A percentile compares a stretch with the other conserved stretches of the same genome.
phyloP scores from a whole-genome alignment of 495 filamentous ascomycete species.

The Niebla homalea region DNA sequence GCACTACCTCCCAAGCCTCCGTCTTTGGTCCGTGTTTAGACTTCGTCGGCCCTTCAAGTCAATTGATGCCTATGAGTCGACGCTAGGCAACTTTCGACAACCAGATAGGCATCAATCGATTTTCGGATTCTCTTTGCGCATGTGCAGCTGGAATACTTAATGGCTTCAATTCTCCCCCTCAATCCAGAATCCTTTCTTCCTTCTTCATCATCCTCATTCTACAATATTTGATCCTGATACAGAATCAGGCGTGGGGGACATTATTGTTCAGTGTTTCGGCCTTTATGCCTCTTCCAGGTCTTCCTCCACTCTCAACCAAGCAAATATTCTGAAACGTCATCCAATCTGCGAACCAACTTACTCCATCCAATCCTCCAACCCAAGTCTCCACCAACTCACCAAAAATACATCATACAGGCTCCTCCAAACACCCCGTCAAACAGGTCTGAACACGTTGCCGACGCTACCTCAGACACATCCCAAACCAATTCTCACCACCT shows the following conservation, averaged over 20 bases:
- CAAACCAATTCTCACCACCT: neutral
- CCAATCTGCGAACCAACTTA: no score
- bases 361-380: no score
- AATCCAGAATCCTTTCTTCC: neutral
- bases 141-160: no score
- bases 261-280: neutral
- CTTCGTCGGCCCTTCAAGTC: neutral
- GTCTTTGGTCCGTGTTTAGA: no score
- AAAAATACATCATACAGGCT: neutral
- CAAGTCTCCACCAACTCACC: neutral
- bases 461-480: neutral
- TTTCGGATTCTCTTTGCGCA: neutral
- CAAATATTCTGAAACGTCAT: no score
- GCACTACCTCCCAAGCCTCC: no score
- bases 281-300: no score
- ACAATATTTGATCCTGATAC: neutral
- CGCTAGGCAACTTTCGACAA: constrained; percentile 2
- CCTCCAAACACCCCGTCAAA: neutral
- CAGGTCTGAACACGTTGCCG: neutral
- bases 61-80: constrained; percentile 12
- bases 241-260: no score
- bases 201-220: neutral
- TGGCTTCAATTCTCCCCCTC: neutral
- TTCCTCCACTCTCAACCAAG: no score
- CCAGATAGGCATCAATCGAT: constrained; percentile 2